These are phyloP conservation scores for Sisymbrium altissimum DNA, from an alignment of 345 rosid species.

Conservation along the genomic window DNA sequence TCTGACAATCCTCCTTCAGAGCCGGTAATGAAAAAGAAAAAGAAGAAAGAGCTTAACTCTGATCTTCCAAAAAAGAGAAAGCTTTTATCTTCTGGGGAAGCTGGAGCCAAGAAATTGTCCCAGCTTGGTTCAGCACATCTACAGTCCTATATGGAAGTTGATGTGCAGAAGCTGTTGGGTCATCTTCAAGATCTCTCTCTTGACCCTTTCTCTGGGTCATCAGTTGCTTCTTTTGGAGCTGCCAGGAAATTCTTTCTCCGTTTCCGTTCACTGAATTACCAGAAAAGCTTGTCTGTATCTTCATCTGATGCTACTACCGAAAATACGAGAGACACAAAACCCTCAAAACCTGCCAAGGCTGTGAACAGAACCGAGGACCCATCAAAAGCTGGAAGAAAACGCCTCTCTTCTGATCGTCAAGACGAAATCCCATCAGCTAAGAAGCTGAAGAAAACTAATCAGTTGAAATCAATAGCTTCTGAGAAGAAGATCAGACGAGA, in stretches of 20 bases:
- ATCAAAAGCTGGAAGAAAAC: constrained; percentile 69
- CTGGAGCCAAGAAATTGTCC: constrained; percentile 36
- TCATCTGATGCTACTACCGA: constrained; percentile 41
- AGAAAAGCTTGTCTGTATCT: constrained; percentile 68
- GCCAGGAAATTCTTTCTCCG: constrained; percentile 59
- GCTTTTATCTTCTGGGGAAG: constrained; percentile 44
- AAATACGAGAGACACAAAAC: constrained; percentile 38
- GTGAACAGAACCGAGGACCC: constrained; percentile 52
- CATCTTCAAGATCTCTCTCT: constrained; percentile 77
- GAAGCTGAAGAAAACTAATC: constrained; percentile 62
- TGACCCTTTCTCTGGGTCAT: constrained; percentile 57
- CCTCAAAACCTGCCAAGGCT: constrained; percentile 50
- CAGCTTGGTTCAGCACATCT: constrained; percentile 32
- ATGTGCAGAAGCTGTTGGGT: constrained; percentile 52
- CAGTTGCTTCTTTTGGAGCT: constrained; percentile 44
- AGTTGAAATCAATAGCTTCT: constrained; percentile 51
- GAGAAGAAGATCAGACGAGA: constrained; percentile 61
- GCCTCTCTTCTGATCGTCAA: constrained; percentile 73
- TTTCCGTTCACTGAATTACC: constrained; percentile 69
- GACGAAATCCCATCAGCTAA: constrained; percentile 75
- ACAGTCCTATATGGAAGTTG: constrained; percentile 39
- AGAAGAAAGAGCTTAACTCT: constrained; percentile 50
- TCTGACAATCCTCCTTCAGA: constrained; percentile 37
- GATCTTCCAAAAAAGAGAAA: constrained; percentile 54
- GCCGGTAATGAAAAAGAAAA: constrained; percentile 66